Evolutionary conservation across 139 green algal species (phyloP).

Genomic region (Asterochloris erici): DNA sequence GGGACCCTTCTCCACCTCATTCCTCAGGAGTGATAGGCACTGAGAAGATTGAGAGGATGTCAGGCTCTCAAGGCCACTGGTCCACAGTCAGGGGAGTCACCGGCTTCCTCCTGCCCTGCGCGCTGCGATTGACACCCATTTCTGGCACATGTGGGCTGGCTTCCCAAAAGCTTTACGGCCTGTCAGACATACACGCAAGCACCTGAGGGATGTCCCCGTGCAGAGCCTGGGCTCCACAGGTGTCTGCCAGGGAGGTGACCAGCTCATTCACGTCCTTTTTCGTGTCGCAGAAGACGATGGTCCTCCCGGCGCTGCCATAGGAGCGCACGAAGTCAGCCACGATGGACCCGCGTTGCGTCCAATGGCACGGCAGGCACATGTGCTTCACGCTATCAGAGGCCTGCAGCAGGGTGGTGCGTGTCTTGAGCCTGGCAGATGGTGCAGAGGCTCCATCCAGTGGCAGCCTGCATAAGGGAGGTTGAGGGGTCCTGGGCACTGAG

Average conservation of each 20-base stretch:
- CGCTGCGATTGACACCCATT: background rate
- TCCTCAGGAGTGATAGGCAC: no score
- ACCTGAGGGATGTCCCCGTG: conserved; percentile 90
- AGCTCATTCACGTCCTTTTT: conserved; percentile 93
- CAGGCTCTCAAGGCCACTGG: no score
- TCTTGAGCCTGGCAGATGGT: no score
- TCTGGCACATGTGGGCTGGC: conserved; percentile 52
- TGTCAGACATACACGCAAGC: background rate
- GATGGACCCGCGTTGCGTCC: conserved; percentile 63
- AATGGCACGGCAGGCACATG: conserved; percentile 90
- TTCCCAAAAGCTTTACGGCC: background rate
- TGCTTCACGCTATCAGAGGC: conserved; percentile 83
- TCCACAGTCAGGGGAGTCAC: no score
- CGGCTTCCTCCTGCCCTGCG: background rate
- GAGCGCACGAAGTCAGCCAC: conserved; percentile 77
- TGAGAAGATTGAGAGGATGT: no score
- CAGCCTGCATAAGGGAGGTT: no score
- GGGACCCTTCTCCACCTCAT: no score
- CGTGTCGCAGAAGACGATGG: conserved; percentile 97
- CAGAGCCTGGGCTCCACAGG: conserved; percentile 63
- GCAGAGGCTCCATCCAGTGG: no score
- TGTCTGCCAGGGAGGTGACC: conserved; percentile 54
- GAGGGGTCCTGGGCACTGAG: no score
- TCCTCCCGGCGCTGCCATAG: conserved; percentile 74
- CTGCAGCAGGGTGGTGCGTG: conserved; percentile 28